Conservation (phyloP, 192 early-diverging fungal species). For the Rhizoclosmatium globosum region DNA sequence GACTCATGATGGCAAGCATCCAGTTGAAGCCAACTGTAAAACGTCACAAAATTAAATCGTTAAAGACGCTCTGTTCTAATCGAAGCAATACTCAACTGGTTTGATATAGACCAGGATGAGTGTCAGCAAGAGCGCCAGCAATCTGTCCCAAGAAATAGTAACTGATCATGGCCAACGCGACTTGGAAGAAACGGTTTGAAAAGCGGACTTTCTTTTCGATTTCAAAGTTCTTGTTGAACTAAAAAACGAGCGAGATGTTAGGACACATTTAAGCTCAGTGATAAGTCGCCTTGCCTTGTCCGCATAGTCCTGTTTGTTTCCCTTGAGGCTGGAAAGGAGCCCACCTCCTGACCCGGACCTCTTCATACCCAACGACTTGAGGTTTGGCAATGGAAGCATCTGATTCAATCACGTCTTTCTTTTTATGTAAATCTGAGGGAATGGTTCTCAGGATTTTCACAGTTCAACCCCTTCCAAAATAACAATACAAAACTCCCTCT, state of each 20-base stretch:
- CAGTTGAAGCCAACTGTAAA: conserved; percentile 46
- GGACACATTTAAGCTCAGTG: neutral
- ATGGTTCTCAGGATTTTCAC: no score
- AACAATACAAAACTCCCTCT: no score
- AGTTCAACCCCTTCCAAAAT: no score
- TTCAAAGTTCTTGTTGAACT: conserved; percentile 49
- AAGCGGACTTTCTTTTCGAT: conserved; percentile 53
- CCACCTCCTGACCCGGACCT: conserved; percentile 10
- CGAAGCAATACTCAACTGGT: conserved; percentile 1
- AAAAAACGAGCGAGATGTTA: neutral
- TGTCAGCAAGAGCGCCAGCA: conserved; percentile 17
- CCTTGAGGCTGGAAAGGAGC: neutral
- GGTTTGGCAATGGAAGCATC: conserved; percentile 31
- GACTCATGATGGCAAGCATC: conserved; percentile 41
- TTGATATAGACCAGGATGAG: conserved; percentile 16
- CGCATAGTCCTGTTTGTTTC: neutral
- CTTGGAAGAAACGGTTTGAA: conserved; percentile 46
- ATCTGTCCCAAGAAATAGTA: conserved; percentile 47
- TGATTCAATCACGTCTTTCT: neutral
- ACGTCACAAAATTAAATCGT: neutral
- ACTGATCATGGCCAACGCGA: conserved; percentile 35
- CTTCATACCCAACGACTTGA: conserved; percentile 18
- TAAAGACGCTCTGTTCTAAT: neutral
- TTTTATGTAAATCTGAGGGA: no score
- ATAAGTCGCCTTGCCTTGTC: neutral